These are phyloP conservation scores for Teunomyces aglyptinius DNA, from an alignment of 805 yeast genomes.

Conservation along the genomic window DNA sequence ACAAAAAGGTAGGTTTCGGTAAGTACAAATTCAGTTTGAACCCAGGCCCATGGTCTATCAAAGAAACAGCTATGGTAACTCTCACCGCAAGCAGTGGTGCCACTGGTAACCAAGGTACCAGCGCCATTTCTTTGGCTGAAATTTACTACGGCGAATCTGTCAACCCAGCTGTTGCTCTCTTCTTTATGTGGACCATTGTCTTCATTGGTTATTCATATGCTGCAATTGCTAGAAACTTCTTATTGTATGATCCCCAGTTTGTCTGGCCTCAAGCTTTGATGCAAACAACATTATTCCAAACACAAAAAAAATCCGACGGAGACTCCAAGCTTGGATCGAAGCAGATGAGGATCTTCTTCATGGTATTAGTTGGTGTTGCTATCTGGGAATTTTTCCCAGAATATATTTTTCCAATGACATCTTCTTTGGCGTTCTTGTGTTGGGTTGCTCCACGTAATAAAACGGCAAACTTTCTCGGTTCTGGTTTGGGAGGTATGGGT, in stretches of 20 bases:
- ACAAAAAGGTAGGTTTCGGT: conserved; percentile 16
- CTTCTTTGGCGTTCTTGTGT: conserved; percentile 49
- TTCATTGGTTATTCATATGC: conserved; percentile 54
- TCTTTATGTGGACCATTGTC: conserved; percentile 52
- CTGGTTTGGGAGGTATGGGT: conserved; percentile 54
- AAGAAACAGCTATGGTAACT: conserved; percentile 52
- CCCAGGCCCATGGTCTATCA: conserved; percentile 57
- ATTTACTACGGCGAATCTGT: conserved; percentile 40
- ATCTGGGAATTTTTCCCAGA: conserved; percentile 53
- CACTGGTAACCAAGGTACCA: conserved; percentile 52
- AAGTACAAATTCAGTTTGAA: conserved; percentile 37
- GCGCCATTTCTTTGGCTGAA: conserved; percentile 46
- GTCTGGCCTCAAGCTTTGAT: conserved; percentile 50
- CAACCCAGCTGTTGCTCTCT: conserved; percentile 35
- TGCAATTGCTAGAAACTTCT: conserved; percentile 47
- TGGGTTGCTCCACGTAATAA: conserved; percentile 47
- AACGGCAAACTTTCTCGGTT: conserved; percentile 44
- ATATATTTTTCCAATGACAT: conserved; percentile 46
- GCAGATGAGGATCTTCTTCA: conserved; percentile 39
- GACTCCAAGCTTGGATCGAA: conserved; percentile 15
- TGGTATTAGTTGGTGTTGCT: conserved; percentile 32
- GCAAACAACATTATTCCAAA: conserved; percentile 47
- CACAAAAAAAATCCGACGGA: conserved; percentile 20
- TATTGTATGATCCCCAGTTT: conserved; percentile 49
- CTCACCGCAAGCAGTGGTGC: conserved; percentile 53